Evolutionary conservation across 2,329 filamentous ascomycete species (phyloP), one percentile per base, ranked within the genome.

Genomic region (Epichloe bromicola): DNA sequence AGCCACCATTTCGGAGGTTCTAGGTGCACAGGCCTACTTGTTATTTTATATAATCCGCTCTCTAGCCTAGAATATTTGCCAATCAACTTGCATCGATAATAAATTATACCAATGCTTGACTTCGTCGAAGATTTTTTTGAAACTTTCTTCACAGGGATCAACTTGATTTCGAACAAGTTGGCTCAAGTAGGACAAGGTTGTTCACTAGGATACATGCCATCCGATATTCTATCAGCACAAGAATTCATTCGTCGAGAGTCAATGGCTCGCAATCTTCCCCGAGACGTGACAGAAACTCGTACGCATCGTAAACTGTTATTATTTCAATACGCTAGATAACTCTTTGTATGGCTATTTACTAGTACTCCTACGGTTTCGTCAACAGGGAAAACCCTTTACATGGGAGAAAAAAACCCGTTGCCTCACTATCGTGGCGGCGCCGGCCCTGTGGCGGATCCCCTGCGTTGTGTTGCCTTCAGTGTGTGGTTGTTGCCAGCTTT

Each of bases 21-120:
- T 97, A 41, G 79, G 78, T 33, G 87, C 88, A 14, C 84, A 95
- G 65, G 89, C 91, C 0, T 97, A 96, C 66, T 73, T 97, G 52
- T 72, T 97, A 49, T 95, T 96, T 65, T 97, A 97, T 60, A 82
- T 85, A 49, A 80, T 85, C 54, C 74, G 81, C 54, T 82, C 79
- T 20, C 62, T 82, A 17, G 70, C 76, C 5, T 54, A 52, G 26
- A n/a, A 30, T 36, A 23, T 20, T 20, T 23, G 17, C 39, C 30
- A 23, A 12, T 43, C 17, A 14, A 12, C 10, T 4, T 17, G 30
- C 30, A 23, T 15, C 19, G 30, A 41, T 34, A 14, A 26, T 14
- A 7, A 12, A 6, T 34, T 37, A 17, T 36, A 37, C 36, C 5
- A 37, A 20, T 19, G 8, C 26, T 23, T 17, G 37, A 34, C 17